Base-by-base conservation (phyloP, 441 rosid genomes). In the Kokia cookei region DNA sequence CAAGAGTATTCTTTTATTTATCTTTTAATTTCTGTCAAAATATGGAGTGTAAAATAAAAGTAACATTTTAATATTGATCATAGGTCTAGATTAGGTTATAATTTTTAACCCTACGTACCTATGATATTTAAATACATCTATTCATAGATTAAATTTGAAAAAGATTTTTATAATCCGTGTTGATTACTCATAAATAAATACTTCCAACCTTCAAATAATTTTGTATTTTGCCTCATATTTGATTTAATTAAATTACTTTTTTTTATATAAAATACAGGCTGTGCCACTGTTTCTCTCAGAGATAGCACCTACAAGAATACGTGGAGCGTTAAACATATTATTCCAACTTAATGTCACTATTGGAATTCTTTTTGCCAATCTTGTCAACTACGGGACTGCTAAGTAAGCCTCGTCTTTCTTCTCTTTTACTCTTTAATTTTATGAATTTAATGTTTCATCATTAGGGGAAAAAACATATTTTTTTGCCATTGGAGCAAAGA, bases 301-400 rank as follows among this genome's bases (percentile, higher is more conserved):
- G 85, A 91, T 92, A 73, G 97, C 98, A 76, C 97, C 98, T 2
- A 92, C 97, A 5, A 87, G 88, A 71, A 94, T 92, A 73, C 95
- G 98, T 64, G 98, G 98, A 72, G 98, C 87, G 14, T 82, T 92
- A 51, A 94, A 92, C 78, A 94, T 94, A 47, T 80, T 92, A 17
- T 94, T 94, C 85, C 98, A 94, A 72, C 97, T 94, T 58, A 94
- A 94, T 32, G 85, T 94, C 82, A 94, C 98, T 19, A 86, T 94
- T 53, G 98, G 98, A 74, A 94, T 94, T 69, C 94, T 94, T 45
- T 94, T 94, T 37, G 98, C 97, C 72, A 86, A 58, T 79, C 91
- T 94, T 55, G 88, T 94, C 90, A 94, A 94, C 76, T 94, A 88
- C 60, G 97, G 97, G 19, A 94, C 97, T 54, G 84, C 89, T 5